Evolutionary conservation across 164 flowering plant genomes (phyloP).

Genomic region (Chimonanthus salicifolius): DNA sequence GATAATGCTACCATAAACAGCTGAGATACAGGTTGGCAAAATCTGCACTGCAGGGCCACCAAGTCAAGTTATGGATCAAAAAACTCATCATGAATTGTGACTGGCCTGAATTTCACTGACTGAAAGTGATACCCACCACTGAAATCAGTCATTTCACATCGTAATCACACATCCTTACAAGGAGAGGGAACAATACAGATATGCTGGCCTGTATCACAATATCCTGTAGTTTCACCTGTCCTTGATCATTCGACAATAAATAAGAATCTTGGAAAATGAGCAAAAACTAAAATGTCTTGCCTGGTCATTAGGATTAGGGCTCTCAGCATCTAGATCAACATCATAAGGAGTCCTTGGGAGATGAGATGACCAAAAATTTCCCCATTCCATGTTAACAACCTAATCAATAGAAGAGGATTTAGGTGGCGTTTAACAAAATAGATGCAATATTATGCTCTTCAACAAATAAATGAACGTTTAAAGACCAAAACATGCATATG

Average conservation of each 20-base stretch:
- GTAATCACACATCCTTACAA: no score
- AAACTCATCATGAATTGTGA: no score
- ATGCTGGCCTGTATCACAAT: neutral
- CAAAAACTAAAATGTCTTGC: slow-evolving; percentile 22
- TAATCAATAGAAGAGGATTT: slow-evolving; percentile 18
- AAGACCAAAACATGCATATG: no score
- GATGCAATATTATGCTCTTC: neutral
- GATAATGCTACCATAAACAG: neutral
- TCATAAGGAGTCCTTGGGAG: slow-evolving; percentile 86
- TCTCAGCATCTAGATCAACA: slow-evolving; percentile 70
- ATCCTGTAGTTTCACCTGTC: neutral
- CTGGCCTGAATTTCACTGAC: no score
- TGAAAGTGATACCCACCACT: neutral
- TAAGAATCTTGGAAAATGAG: neutral
- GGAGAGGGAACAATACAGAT: neutral
- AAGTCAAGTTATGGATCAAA: neutral
- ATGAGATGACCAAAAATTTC: slow-evolving; percentile 90
- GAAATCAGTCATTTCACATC: no score
- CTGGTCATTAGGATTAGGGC: slow-evolving; percentile 83
- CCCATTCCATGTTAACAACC: slow-evolving; percentile 98
- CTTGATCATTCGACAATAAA: neutral
- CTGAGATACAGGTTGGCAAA: neutral
- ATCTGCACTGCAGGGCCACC: neutral
- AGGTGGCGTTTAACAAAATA: neutral
- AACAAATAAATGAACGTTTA: no score